phyloP scores from a whole-genome alignment of 805 yeast genomes.

The Starmerella apis region DNA sequence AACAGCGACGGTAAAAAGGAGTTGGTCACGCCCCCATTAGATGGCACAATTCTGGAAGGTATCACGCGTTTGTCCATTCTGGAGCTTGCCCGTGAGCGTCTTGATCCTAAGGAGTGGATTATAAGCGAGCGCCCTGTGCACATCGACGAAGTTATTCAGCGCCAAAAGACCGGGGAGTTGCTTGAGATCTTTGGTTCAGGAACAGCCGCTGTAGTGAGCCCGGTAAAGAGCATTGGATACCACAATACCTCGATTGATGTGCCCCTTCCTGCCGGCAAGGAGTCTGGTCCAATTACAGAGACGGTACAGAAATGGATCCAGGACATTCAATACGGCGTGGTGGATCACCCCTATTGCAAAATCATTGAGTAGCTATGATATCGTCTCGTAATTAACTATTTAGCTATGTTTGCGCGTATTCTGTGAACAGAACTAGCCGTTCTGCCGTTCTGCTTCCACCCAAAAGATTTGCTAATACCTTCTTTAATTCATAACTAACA shows the following conservation, averaged over 20 bases:
- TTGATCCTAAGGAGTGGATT: conserved; percentile 68
- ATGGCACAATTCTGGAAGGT: conserved; percentile 95
- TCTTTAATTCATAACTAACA: too few relatives aligned
- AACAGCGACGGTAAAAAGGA: conserved; percentile 75
- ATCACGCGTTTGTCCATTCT: conserved; percentile 88
- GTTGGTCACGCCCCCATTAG: conserved; percentile 90
- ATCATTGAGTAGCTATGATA: background rate
- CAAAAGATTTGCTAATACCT: too few relatives aligned
- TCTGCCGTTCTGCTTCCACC: too few relatives aligned
- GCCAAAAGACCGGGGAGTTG: conserved; percentile 68
- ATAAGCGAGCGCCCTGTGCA: conserved; percentile 75
- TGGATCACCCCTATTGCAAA: conserved; percentile 40
- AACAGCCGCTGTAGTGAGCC: conserved; percentile 94
- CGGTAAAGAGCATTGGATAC: conserved; percentile 80
- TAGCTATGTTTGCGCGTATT: too few relatives aligned
- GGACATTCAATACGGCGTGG: conserved; percentile 81
- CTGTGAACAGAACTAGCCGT: too few relatives aligned
- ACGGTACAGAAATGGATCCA: conserved; percentile 75
- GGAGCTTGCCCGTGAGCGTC: conserved; percentile 61
- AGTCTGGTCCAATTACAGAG: conserved; percentile 53
- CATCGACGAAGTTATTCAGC: conserved; percentile 68
- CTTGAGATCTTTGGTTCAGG: conserved; percentile 96
- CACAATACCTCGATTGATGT: conserved; percentile 60
- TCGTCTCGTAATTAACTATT: too few relatives aligned
- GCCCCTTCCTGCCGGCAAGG: conserved; percentile 71